Evolutionary conservation across 148 eudicot species (phyloP), one percentile per base, ranked within the genome.

Genomic region (Selenicereus undatus): DNA sequence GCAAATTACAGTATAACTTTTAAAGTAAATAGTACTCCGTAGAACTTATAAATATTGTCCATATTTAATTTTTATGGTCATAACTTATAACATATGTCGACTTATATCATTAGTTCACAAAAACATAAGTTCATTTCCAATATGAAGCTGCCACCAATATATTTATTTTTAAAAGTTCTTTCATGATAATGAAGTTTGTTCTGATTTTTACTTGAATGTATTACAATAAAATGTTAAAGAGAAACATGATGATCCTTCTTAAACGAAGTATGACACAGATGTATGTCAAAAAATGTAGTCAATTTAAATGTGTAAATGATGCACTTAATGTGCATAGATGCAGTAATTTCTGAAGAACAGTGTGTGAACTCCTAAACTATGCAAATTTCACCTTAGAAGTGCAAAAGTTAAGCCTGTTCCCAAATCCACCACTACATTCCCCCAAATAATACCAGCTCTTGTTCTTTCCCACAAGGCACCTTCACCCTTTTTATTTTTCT

Each of bases 391-490:
- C 73, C 52, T 54, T 18, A 36, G 35, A 14, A 70, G 54, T 32
- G 50, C 42, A 79, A 21, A 66, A 26, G 22, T 42, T 30, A 18
- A 79, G 62, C 26, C 13, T 80, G 66, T 39, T 17, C 42, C 70
- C 50, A 79, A 45, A 24, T 58, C 13, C 76, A 74, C 76, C 36
- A 30, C 32, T 43, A 65, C 32, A 42, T 73, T 24, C 75, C 66
- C 76, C 35, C 50, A 75, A 43, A 58, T 32, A 66, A 39, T 73
- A 29, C 3, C 17, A 22, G 14, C 7, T 52, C 71, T 84, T 81
- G 87, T 86, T 84, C 81, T 79, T 86, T 66, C 83, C 91, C 87
- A 82, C 80, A 88, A 90, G 91, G 78, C 81, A 88, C 87, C 86
- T 86, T 85, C 83, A 64, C 22, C 69, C n/a, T 64, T 27, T 54